A percentile compares a stretch with the other conserved stretches of the same genome.
Conservation (phyloP, 2,329 filamentous ascomycete genomes). For the Teratosphaeria destructans region DNA sequence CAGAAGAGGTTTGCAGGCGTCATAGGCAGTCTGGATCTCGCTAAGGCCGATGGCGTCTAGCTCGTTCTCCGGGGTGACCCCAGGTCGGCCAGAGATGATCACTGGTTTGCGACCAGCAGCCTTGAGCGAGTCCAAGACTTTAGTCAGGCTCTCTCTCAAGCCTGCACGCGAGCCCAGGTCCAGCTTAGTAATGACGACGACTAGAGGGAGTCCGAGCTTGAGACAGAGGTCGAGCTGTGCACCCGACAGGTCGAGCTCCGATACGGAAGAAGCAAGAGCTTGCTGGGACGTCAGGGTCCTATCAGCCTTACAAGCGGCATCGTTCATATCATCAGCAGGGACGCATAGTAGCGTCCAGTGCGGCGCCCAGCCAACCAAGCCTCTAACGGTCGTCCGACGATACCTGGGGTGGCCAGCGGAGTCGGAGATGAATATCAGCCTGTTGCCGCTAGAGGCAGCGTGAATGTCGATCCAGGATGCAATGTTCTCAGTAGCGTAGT, state of each 20-base stretch:
- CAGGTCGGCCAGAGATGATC: conserved; percentile 44
- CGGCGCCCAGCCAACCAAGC: conserved; percentile 89
- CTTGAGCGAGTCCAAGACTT: conserved; percentile 69
- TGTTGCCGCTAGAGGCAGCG: conserved; percentile 58
- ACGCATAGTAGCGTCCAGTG: conserved; percentile 89
- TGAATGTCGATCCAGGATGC: conserved; percentile 95
- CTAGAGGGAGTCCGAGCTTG: conserved; percentile 64
- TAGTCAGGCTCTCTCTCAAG: conserved; percentile 59
- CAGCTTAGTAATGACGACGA: conserved; percentile 80
- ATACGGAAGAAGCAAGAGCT: conserved; percentile 39
- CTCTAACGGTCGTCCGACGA: conserved; percentile 75
- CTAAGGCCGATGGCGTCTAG: conserved; percentile 51
- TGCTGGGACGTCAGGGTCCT: conserved; percentile 44
- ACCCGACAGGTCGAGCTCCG: conserved; percentile 60
- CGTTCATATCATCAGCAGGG: conserved; percentile 62
- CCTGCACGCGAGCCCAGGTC: conserved; percentile 69
- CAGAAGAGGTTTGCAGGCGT: conserved; percentile 43
- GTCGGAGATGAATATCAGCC: conserved; percentile 81
- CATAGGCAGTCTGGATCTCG: conserved; percentile 44
- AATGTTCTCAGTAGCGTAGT: conserved; percentile 77
- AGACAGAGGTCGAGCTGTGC: conserved; percentile 79
- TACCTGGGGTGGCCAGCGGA: conserved; percentile 87
- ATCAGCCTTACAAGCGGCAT: conserved; percentile 29
- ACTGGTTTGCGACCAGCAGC: conserved; percentile 60
- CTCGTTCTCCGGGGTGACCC: conserved; percentile 31